Evolutionary conservation across 1,284 basidiomycete species (phyloP), one percentile per base, ranked within the genome.

Genomic region (Mrakiaceae sp.): DNA sequence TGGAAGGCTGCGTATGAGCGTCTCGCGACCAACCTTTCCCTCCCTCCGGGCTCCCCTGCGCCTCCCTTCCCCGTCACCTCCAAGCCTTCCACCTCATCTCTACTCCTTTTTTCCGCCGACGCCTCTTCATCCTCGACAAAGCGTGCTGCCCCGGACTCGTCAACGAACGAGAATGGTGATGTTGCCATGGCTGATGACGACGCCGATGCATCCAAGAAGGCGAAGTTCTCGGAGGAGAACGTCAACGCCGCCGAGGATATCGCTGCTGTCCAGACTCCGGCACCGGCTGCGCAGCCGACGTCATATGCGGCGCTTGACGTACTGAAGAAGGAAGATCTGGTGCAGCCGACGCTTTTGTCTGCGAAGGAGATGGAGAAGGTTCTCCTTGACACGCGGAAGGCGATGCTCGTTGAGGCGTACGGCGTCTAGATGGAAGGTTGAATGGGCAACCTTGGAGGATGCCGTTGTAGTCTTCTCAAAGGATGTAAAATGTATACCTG

Each of bases 391-490:
- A 78, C 91, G 69, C 80, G 88, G 73, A 96, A 96, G 78, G 81
- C 84, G 74, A 86, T 87, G 14, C 75, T 96, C 60, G 82, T 93
- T 64, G 87, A 90, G 69, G 90, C 95, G 78, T 88, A 87, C 43
- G 55, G 27, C 27, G 27, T 27, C 27, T 27, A 27, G 27, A 27
- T 27, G 27, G 27, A 27, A 27, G 27, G 27, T 27, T 27, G 27
- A 27, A 27, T 27, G 27, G 27, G 27, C 27, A 27, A 2, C 27
- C 27, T 27, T 27, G 27, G 27, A 27, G 27, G 27, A 27, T 27
- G 27, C 27, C 27, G 27, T 27, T 27, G 27, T 27, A 27, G 27
- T 27, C 27, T 27, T 27, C 27, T 27, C 27, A 27, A 27, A 27
- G 27, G 27, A 27, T 27, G 27, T 27, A 27, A 27, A 27, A 27